A percentile compares a stretch with the other conserved stretches of the same genome.
phyloP scores from a whole-genome alignment of 495 filamentous ascomycete species.

The Trichodelitschia bisporula region DNA sequence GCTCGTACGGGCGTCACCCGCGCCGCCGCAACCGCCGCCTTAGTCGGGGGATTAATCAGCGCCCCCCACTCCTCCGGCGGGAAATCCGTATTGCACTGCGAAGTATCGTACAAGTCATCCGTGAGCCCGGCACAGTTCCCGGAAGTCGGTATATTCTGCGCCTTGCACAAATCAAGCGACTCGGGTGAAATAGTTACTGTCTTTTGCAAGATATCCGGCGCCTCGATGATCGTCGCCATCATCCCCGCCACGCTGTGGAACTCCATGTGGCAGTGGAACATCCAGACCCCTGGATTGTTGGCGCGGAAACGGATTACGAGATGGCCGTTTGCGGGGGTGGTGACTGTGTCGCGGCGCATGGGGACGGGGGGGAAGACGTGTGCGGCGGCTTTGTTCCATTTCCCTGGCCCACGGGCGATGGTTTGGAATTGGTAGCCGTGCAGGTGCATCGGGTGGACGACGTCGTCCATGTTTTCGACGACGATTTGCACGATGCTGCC shows the following conservation, averaged over 20 bases:
- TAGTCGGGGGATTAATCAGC: no score
- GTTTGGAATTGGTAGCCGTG: slow-evolving; percentile 25
- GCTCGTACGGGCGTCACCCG: no score
- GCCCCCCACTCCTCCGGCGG: no score
- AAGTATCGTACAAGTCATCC: no score
- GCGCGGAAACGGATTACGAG: slow-evolving; percentile 11
- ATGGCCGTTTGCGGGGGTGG: slow-evolving; percentile 8
- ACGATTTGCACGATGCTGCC: slow-evolving; percentile 5
- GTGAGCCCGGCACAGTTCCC: no score
- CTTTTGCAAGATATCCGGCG: neutral
- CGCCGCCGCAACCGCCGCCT: no score
- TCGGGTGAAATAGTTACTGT: no score
- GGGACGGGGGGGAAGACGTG: neutral
- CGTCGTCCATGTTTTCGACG: slow-evolving; percentile 14
- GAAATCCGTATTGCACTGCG: no score
- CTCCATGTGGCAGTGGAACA: slow-evolving; percentile 1
- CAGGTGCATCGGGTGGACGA: slow-evolving; percentile 13
- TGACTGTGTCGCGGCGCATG: neutral
- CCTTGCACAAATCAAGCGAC: no score
- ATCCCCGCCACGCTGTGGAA: neutral
- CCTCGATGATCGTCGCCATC: neutral
- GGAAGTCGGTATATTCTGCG: no score
- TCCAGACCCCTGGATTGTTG: slow-evolving; percentile 15
- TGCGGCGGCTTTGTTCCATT: neutral
- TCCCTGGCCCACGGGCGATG: neutral